A percentile compares a stretch with the other conserved stretches of the same genome.
These are phyloP conservation scores for Cornus suecica DNA, from an alignment of 148 eudicot genomes.

Conservation along the genomic window DNA sequence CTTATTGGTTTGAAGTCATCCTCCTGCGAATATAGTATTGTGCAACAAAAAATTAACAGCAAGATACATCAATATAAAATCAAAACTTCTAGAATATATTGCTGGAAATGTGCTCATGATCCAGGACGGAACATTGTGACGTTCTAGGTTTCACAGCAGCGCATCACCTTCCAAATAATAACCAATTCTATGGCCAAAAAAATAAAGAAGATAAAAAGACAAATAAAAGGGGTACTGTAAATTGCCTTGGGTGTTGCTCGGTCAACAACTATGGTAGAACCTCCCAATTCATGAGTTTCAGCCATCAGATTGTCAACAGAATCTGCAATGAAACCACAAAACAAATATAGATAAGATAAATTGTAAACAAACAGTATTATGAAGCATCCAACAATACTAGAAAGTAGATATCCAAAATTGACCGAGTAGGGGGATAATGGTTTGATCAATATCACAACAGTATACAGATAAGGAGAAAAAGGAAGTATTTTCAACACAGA, in stretches of 20 bases:
- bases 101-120: not conserved
- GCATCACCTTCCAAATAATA: not conserved
- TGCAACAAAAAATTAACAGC: not conserved
- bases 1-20: slow-evolving; percentile 62
- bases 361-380: not conserved
- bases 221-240: not conserved
- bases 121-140: not conserved
- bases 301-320: slow-evolving; percentile 90
- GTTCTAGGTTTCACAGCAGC: not conserved
- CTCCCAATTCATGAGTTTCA: slow-evolving; percentile 95
- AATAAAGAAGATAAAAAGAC: not conserved
- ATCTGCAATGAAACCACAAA: slow-evolving; percentile 43
- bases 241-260: slow-evolving; percentile 74
- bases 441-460: too few species aligned
- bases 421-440: too few species aligned
- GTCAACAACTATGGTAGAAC: slow-evolving; percentile 87
- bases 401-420: too few species aligned
- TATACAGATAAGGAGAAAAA: too few species aligned
- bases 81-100: not conserved
- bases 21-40: slow-evolving; percentile 40
- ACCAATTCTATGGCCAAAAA: too few species aligned
- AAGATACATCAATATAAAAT: not conserved
- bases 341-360: not conserved
- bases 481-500: too few species aligned
- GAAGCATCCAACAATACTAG: not conserved